Evolutionary conservation across 2,329 filamentous ascomycete species (phyloP).

Genomic region (Monilinia polystroma): DNA sequence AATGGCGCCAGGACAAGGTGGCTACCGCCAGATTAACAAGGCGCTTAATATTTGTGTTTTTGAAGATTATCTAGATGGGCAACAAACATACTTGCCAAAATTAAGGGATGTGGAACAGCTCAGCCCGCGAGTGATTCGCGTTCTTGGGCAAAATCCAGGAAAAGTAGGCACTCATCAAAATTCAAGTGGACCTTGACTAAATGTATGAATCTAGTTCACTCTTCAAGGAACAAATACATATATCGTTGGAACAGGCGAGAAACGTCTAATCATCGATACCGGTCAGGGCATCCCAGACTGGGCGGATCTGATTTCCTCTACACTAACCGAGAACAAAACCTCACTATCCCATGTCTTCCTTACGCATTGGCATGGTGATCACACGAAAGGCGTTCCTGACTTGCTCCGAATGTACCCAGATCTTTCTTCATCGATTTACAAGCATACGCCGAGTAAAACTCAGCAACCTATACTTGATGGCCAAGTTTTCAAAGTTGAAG

Average conservation of each 20-base stretch:
- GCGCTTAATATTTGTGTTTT: constrained; percentile 48
- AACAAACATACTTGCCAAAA: constrained; percentile 42
- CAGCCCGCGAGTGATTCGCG: constrained; percentile 72
- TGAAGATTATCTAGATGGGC: constrained; percentile 48
- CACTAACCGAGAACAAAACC: constrained; percentile 38
- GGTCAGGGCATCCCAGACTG: constrained; percentile 73
- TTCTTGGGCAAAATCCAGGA: constrained; percentile 83
- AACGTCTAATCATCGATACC: constrained; percentile 81
- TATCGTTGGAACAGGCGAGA: constrained; percentile 70
- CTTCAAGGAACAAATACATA: constrained; percentile 84
- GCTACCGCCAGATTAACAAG: constrained; percentile 50
- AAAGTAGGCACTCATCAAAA: constrained; percentile 55
- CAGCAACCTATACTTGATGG: constrained; percentile 55
- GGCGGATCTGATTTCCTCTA: constrained; percentile 49
- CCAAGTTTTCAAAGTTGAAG: constrained; percentile 53
- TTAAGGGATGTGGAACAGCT: constrained; percentile 72
- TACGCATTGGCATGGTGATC: constrained; percentile 89
- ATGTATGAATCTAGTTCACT: constrained; percentile 17
- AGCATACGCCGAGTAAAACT: constrained; percentile 54
- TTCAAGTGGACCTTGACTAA: neutral
- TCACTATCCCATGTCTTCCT: constrained; percentile 50
- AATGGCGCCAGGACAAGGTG: constrained; percentile 34
- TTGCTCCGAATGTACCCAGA: constrained; percentile 60
- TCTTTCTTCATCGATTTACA: constrained; percentile 56
- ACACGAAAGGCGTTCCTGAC: constrained; percentile 71